Conservation (phyloP, 2,329 filamentous ascomycete species). For the Neodidymelliopsis sp. region DNA sequence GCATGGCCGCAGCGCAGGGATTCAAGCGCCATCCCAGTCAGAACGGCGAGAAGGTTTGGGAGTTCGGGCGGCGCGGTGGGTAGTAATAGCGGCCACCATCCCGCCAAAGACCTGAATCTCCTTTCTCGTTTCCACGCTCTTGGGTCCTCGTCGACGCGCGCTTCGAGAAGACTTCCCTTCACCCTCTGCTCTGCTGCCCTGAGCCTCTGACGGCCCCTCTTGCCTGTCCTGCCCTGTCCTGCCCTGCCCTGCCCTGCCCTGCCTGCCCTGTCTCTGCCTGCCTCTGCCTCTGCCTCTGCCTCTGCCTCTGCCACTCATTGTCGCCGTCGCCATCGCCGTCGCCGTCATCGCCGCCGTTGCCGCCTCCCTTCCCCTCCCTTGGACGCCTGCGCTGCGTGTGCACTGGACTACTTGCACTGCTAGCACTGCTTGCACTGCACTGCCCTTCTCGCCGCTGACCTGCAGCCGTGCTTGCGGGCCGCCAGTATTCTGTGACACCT, state of each 20-base stretch:
- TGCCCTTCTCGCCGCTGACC: constrained; percentile 30
- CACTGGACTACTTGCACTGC: constrained; percentile 23
- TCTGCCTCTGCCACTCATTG: neutral
- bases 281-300: neutral
- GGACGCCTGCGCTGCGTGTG: constrained; percentile 7
- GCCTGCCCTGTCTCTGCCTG: neutral
- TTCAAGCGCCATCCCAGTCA: constrained; percentile 28
- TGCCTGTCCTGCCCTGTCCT: neutral
- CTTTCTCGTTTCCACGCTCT: constrained; percentile 45
- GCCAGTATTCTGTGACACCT: constrained; percentile 42
- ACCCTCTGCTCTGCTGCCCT: constrained; percentile 1
- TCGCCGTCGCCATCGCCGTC: constrained; percentile 1
- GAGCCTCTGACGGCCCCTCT: no score
- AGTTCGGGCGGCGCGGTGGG: constrained; percentile 35
- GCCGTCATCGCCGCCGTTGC: constrained; percentile 19
- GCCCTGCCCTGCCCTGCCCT: neutral
- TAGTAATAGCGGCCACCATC: constrained; percentile 42
- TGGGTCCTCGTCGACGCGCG: constrained; percentile 41
- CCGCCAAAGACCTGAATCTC: constrained; percentile 43
- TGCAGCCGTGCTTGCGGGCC: constrained; percentile 46
- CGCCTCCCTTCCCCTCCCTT: constrained; percentile 4
- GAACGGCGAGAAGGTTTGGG: constrained; percentile 38
- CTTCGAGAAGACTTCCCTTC: constrained; percentile 40
- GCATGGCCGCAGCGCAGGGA: constrained; percentile 33
- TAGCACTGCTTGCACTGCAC: constrained; percentile 17